Conservation (phyloP, 768 basidiomycete species). For the Suillus alpinus region DNA sequence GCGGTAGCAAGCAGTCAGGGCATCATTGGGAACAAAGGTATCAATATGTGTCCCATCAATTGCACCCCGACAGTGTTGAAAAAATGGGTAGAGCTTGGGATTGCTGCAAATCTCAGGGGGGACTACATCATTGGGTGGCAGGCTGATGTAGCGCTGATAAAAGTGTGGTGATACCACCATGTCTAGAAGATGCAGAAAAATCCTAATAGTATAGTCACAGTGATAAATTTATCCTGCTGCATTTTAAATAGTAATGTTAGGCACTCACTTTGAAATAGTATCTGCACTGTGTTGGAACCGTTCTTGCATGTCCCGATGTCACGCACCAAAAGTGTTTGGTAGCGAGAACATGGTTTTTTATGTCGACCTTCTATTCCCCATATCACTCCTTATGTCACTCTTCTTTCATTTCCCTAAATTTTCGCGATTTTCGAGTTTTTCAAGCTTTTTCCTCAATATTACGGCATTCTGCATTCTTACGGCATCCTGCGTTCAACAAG, state of each 20-base stretch:
- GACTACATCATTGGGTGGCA: constrained; percentile 12
- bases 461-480: too few relatives aligned
- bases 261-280: constrained; percentile 3
- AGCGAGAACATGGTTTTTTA: too few relatives aligned
- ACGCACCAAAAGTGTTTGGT: too few relatives aligned
- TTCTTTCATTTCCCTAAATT: too few relatives aligned
- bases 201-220: constrained; percentile 4
- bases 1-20: constrained; percentile 15
- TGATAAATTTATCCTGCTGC: too few relatives aligned
- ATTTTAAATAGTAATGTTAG: too few relatives aligned
- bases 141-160: constrained; percentile 22
- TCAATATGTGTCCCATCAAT: constrained; percentile 29
- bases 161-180: constrained; percentile 15
- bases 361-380: too few relatives aligned
- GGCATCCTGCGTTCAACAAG: too few relatives aligned
- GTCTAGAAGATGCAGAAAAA: constrained; percentile 16
- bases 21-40: constrained; percentile 17
- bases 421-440: too few relatives aligned
- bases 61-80: constrained; percentile 20
- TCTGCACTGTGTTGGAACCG: not conserved
- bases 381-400: too few relatives aligned
- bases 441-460: too few relatives aligned
- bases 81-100: constrained; percentile 26
- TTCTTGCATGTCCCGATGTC: not conserved
- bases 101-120: constrained; percentile 15